These are phyloP conservation scores for Tilletia caries DNA, from an alignment of 1,284 basidiomycete genomes.

Conservation along the genomic window DNA sequence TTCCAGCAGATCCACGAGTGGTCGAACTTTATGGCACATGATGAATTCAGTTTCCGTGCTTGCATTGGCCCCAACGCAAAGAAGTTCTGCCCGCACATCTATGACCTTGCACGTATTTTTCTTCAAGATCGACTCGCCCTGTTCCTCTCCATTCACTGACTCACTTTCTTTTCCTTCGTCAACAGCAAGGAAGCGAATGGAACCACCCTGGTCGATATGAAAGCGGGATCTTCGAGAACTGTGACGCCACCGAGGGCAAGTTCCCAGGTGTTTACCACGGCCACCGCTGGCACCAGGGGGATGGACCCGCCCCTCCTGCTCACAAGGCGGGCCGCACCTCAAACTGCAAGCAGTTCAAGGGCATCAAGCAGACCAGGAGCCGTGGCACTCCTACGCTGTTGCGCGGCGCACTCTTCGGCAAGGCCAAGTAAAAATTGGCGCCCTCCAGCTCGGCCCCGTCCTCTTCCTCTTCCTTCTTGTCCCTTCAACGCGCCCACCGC, in stretches of 20 bases:
- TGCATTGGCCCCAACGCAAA: constrained; percentile 31
- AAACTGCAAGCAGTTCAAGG: constrained; percentile 23
- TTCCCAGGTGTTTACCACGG: constrained; percentile 26
- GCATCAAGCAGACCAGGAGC: no score
- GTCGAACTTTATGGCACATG: constrained; percentile 46
- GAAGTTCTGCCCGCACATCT: constrained; percentile 20
- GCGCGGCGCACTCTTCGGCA: no score
- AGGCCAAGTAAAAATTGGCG: no score
- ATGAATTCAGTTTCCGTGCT: constrained; percentile 40
- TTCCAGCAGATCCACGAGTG: constrained; percentile 50
- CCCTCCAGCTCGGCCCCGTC: no score
- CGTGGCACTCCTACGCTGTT: no score
- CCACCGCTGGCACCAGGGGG: constrained; percentile 32
- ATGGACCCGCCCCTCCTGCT: constrained; percentile 24
- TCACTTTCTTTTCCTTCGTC: neutral
- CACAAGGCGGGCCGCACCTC: constrained; percentile 24
- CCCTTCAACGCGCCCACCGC: no score
- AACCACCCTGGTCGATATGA: constrained; percentile 33
- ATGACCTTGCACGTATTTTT: constrained; percentile 15
- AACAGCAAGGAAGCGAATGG: constrained; percentile 32
- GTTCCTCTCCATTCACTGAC: neutral
- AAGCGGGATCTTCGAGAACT: constrained; percentile 35
- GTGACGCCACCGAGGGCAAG: constrained; percentile 33
- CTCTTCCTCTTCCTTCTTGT: no score
- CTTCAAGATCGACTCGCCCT: no score